Evolutionary conservation across 75 land plant genomes (phyloP).

Genomic region (Azolla pinnata): DNA sequence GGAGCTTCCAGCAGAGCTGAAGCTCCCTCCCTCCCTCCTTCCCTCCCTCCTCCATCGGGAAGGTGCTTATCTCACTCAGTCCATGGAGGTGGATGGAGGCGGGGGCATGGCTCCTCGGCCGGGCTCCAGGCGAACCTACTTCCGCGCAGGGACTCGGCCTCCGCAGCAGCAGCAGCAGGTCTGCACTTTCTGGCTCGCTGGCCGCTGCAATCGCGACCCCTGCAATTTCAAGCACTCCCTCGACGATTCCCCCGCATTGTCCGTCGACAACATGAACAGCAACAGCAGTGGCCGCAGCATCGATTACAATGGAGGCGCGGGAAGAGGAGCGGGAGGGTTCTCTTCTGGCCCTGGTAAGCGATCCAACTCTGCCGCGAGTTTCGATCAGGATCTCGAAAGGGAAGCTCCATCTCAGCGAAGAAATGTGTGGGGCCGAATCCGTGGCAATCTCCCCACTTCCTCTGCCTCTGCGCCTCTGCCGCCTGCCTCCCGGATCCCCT

Average conservation of each 20-base stretch:
- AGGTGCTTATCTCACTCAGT: too few species aligned
- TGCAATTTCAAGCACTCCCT: conserved; percentile 62
- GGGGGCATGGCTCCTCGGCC: conserved; percentile 1
- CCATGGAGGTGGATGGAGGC: conserved; percentile 15
- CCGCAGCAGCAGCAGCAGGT: too few species aligned
- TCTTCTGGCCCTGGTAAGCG: too few species aligned
- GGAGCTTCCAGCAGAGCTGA: too few species aligned
- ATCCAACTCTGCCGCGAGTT: neutral
- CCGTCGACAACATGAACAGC: neutral
- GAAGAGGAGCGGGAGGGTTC: too few species aligned
- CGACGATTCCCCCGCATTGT: conserved; percentile 22
- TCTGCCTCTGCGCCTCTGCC: conserved; percentile 1
- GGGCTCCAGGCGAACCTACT: conserved; percentile 12
- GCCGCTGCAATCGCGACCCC: conserved; percentile 57
- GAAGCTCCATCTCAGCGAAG: neutral
- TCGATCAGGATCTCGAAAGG: too few species aligned
- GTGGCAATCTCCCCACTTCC: conserved; percentile 12
- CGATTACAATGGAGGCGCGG: too few species aligned
- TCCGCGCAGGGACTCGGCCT: conserved; percentile 5
- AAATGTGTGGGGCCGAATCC: conserved; percentile 20
- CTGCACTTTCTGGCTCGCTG: conserved; percentile 62
- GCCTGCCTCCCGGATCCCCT: conserved; percentile 31
- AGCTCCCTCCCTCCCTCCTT: too few species aligned
- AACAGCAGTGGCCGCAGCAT: too few species aligned
- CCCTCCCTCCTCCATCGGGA: too few species aligned